A percentile compares a stretch with the other conserved stretches of the same genome.
Conservation (phyloP, 1,284 basidiomycete genomes). For the Coriolopsis trogii region DNA sequence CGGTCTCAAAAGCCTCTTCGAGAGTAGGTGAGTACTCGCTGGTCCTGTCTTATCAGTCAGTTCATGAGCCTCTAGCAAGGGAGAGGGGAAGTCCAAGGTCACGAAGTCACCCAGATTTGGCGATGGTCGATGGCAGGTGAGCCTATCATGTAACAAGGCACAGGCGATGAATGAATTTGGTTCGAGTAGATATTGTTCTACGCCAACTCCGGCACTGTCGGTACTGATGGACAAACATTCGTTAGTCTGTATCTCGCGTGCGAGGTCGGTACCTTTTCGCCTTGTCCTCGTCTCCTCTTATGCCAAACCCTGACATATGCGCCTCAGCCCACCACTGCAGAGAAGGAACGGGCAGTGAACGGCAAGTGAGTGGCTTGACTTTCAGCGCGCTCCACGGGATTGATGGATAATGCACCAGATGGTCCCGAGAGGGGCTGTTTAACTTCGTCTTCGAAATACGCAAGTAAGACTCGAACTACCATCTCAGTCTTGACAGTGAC, state of each 20-base stretch:
- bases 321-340: constrained; percentile 70
- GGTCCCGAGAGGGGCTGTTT: constrained; percentile 82
- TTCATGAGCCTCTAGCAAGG: constrained; percentile 44
- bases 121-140: constrained; percentile 71
- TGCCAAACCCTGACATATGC: too few species aligned
- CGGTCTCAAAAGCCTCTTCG: constrained; percentile 71
- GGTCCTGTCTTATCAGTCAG: not conserved
- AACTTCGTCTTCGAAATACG: constrained; percentile 85
- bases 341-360: constrained; percentile 68
- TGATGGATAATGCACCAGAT: constrained; percentile 43
- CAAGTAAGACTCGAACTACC: too few species aligned
- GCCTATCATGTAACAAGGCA: constrained; percentile 3
- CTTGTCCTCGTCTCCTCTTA: not conserved
- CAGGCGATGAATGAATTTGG: not conserved
- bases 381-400: not conserved
- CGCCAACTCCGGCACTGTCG: constrained; percentile 71
- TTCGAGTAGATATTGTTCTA: constrained; percentile 72
- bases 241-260: constrained; percentile 81
- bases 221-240: constrained; percentile 43
- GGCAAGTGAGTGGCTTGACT: constrained; percentile 47
- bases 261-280: constrained; percentile 56
- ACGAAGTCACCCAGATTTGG: constrained; percentile 70
- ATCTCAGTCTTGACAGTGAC: not conserved
- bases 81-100: constrained; percentile 72
- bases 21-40: constrained; percentile 52